Evolutionary conservation across 345 rosid genomes (phyloP), one percentile per base, ranked within the genome.

Genomic region (Isatis tinctoria): DNA sequence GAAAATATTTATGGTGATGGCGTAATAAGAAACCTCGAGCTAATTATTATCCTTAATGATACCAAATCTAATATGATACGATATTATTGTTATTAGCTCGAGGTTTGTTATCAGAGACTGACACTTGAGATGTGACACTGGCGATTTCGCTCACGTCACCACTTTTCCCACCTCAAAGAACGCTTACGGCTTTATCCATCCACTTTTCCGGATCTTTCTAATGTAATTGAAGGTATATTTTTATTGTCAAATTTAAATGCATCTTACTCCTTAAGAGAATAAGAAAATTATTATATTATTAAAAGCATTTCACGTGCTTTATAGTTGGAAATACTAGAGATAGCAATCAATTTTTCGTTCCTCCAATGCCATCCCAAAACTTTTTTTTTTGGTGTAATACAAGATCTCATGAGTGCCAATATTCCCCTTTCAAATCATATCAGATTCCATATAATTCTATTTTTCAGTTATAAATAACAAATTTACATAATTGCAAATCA

Each of bases 51-150:
- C 76, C 80, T 70, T 77, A 77, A 71, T 65, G 76, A 65, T 77
- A 70, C 80, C 80, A 77, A 77, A 76, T 76, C 80, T 69, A 76
- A 76, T 62, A 63, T 76, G 80, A 77, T 70, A 71, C 47, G 76
- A 71, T 65, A 37, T 64, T 59, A 28, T 62, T 36, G 26, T 45
- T 41, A n/a, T n/a, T n/a, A n/a, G n/a, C n/a, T n/a, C n/a, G n/a
- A n/a, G n/a, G n/a, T n/a, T n/a, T n/a, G n/a, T n/a, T n/a, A n/a
- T n/a, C 53, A 62, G 60, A 35, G 60, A 44, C 60, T 70, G 80
- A 76, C 60, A 62, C 59, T 54, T 4, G 18, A 45, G 74, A 70
- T 76, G 65, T 76, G 75, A 76, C 80, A 76, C 80, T 70, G 75
- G 80, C 66, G 74, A 75, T 75, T 75, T 67, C 63, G 70, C 80